Conservation (phyloP, 2,329 filamentous ascomycete species). For the Bipolaris zeicola region DNA sequence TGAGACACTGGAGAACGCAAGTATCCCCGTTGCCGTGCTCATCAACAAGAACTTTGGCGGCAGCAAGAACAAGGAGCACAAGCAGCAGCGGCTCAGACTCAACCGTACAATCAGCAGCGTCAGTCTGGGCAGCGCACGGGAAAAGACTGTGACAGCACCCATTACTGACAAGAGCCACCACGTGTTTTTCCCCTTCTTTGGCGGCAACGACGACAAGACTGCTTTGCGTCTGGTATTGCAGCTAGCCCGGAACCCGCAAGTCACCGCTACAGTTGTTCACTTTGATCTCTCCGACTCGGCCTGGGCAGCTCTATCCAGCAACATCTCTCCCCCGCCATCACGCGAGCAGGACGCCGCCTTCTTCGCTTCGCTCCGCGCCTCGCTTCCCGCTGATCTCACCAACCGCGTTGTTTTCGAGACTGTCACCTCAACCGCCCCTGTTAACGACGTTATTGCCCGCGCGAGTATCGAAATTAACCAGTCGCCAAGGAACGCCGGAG, state of each 20-base stretch:
- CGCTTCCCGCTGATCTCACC: conserved; percentile 58
- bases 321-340: conserved; percentile 11
- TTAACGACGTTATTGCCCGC: conserved; percentile 57
- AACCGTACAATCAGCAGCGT: conserved; percentile 40
- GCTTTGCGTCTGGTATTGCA: conserved; percentile 84
- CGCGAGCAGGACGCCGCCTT: conserved; percentile 59
- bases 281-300: conserved; percentile 50
- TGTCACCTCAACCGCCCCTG: conserved; percentile 39
- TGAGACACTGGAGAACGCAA: conserved; percentile 65
- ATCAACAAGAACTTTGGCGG: conserved; percentile 74
- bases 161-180: conserved; percentile 75
- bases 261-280: conserved; percentile 77
- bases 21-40: conserved; percentile 76
- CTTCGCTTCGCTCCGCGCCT: conserved; percentile 63
- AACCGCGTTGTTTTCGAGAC: conserved; percentile 65
- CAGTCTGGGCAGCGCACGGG: conserved; percentile 61
- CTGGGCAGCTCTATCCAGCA: conserved; percentile 16
- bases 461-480: conserved; percentile 66
- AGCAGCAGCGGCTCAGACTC: conserved; percentile 18
- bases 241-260: conserved; percentile 75
- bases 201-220: conserved; percentile 78
- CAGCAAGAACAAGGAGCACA: conserved; percentile 44
- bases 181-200: conserved; percentile 86
- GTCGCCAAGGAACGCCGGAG: conserved; percentile 68
- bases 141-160: conserved; percentile 61